Evolutionary conservation across 257 asterid genomes (phyloP), one percentile per base, ranked within the genome.

Genomic region (Linaria vulgaris): DNA sequence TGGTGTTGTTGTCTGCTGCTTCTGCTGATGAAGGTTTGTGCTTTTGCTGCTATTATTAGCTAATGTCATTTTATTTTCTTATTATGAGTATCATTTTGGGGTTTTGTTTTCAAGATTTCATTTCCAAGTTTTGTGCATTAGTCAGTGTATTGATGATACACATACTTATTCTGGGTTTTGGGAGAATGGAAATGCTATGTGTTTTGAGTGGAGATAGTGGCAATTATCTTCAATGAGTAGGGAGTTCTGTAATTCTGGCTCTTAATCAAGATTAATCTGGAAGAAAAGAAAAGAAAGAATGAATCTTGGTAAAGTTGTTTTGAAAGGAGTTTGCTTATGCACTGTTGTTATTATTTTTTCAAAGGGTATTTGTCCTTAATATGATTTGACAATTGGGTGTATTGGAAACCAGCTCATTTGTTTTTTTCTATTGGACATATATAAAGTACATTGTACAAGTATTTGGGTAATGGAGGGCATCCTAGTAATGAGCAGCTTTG

Each of bases 21-120:
- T 48, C 71, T 64, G 77, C 78, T 52, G 81, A 74, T 66, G 77
- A 80, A 74, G 81, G 86, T 80, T 31, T 50, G 67, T 73, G 49
- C 46, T 62, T 64, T 64, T 66, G 19, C 49, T 17, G 48, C 63
- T 44, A 22, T 54, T 22, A 38, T 14, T 17, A 44, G 53, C 38
- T 48, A 27, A n/a, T n/a, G n/a, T n/a, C n/a, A n/a, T n/a, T 6
- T 27, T 27, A 27, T 27, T 3, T 6, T 27, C 6, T 3, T 27
- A 6, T 27, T 27, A 2, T 27, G n/a, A n/a, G n/a, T 27, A 27
- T 27, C 34, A 2, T 27, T 3, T 27, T 3, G 34, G 34, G 34
- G 4, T 27, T 27, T 27, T 27, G 34, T 63, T 30, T 31, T 51
- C 60, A 22, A 61, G 27, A 52, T 34, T 25, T 61, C 10, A 39